A percentile compares a stretch with the other conserved stretches of the same genome.
Conservation (phyloP, 2,329 filamentous ascomycete genomes). For the Penicillium hordei region DNA sequence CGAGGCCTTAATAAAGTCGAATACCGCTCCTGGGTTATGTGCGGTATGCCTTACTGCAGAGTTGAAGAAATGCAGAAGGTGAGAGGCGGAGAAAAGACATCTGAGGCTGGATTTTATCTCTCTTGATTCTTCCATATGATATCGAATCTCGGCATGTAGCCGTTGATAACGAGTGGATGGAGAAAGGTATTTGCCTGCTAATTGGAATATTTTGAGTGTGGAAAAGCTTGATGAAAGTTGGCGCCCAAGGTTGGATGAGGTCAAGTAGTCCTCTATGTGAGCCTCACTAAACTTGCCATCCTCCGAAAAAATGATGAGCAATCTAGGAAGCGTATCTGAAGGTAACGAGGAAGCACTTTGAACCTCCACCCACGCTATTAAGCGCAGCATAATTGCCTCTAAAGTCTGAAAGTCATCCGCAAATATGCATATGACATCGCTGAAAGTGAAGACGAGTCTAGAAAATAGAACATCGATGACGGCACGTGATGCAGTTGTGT, state of each 20-base stretch:
- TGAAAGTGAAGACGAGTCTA: constrained; percentile 11
- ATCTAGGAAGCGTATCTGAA: constrained; percentile 2
- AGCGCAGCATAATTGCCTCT: background rate
- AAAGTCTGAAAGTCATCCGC: constrained; percentile 12
- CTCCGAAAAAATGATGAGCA: constrained; percentile 13
- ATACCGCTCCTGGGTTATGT: background rate
- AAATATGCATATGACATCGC: constrained; percentile 13
- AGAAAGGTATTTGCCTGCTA: constrained; percentile 11
- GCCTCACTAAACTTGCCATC: background rate
- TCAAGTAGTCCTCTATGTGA: background rate
- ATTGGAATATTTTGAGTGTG: constrained; percentile 4
- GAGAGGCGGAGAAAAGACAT: background rate
- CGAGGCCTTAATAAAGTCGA: background rate
- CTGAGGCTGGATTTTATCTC: background rate
- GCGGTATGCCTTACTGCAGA: background rate
- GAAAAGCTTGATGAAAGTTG: constrained; percentile 8
- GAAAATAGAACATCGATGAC: constrained; percentile 10
- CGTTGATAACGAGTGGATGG: constrained; percentile 7
- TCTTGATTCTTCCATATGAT: background rate
- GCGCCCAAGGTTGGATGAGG: background rate
- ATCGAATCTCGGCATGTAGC: constrained; percentile 6
- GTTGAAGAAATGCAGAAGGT: constrained; percentile 1
- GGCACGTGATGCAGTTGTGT: background rate
- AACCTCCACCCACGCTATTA: constrained; percentile 10
- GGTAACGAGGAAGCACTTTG: constrained; percentile 2